Evolutionary conservation across 2,329 filamentous ascomycete species (phyloP), one percentile per base, ranked within the genome.

Genomic region (Talaromyces sp.): DNA sequence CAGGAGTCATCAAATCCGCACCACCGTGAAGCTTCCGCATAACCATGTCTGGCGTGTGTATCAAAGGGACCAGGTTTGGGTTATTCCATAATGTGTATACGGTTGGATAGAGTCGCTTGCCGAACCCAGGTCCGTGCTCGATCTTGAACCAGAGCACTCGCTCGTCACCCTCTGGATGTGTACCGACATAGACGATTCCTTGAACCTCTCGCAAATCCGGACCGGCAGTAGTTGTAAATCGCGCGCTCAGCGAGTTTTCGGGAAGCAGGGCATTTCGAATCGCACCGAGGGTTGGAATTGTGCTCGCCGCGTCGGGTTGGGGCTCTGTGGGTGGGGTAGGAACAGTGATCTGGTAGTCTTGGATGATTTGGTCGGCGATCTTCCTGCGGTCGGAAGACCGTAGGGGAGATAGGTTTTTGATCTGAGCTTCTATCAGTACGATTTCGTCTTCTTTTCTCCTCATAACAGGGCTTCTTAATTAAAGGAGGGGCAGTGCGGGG

Each of bases 81-180:
- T 86, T 84, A 51, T 80, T 78, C 86, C 86, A 89, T 54, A 88
- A 70, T 1, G 86, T 86, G 65, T 88, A 88, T 2, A 88, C 84
- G 41, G 77, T 75, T 4, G 76, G 76, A 52, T 76, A 77, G 11
- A 77, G 58, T 30, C 70, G 69, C 46, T 70, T 68, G 56, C 75
- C 71, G 0, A 71, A 66, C 2, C 70, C 73, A 8, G 70, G 72
- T 29, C 74, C 78, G 56, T 85, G 83, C 49, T 82, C 82, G 20
- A 84, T 71, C 67, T 82, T 83, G 55, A 86, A 82, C 86, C 86
- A 89, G 30, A 88, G 67, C 52, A 87, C 78, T 22, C 86, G 74
- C 59, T 82, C 79, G 47, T 87, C 83, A 47, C 78, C 76, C 22
- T 76, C 79, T 13, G 78, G 74, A 60, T 86, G 80, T 39, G 78